Evolutionary conservation across 495 filamentous ascomycete species (phyloP).

Genomic region (Aspergillus carlsbadensis): DNA sequence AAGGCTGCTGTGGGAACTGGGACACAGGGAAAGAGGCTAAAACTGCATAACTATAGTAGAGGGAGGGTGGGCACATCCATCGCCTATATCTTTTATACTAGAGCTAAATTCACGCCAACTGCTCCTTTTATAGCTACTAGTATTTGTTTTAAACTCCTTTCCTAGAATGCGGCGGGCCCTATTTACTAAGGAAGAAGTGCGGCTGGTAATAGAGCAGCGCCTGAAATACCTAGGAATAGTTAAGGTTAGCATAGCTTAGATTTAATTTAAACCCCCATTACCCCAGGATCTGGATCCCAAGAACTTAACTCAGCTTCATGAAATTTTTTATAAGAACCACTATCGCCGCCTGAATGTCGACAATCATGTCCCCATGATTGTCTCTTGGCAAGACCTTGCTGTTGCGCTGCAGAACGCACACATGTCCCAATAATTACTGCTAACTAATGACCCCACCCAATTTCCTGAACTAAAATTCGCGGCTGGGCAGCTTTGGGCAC

Average conservation of each 20-base stretch:
- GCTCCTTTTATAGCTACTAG: neutral
- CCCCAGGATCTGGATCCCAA: slow-evolving; percentile 11
- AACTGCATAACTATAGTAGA: neutral
- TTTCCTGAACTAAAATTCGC: slow-evolving; percentile 14
- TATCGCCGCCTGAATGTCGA: slow-evolving; percentile 22
- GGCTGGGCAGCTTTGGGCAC: slow-evolving; percentile 22
- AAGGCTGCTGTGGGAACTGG: neutral
- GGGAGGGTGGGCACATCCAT: neutral
- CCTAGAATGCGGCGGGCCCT: neutral
- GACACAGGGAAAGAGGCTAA: neutral
- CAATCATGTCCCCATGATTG: slow-evolving; percentile 27
- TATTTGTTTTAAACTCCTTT: neutral
- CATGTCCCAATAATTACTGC: slow-evolving; percentile 6
- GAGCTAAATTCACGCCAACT: neutral
- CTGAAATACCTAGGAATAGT: slow-evolving; percentile 20
- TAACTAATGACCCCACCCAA: slow-evolving; percentile 6
- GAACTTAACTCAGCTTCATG: slow-evolving; percentile 24
- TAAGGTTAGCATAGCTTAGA: slow-evolving; percentile 20
- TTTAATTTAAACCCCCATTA: slow-evolving; percentile 15
- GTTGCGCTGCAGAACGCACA: slow-evolving; percentile 5
- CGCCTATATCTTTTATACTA: neutral
- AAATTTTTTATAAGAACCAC: slow-evolving; percentile 25
- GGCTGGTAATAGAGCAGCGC: slow-evolving; percentile 10
- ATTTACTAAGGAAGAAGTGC: slow-evolving; percentile 14
- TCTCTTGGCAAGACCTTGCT: slow-evolving; percentile 22